Base-by-base conservation (phyloP, 208 protist genomes). In the Leishmania martiniquensis region DNA sequence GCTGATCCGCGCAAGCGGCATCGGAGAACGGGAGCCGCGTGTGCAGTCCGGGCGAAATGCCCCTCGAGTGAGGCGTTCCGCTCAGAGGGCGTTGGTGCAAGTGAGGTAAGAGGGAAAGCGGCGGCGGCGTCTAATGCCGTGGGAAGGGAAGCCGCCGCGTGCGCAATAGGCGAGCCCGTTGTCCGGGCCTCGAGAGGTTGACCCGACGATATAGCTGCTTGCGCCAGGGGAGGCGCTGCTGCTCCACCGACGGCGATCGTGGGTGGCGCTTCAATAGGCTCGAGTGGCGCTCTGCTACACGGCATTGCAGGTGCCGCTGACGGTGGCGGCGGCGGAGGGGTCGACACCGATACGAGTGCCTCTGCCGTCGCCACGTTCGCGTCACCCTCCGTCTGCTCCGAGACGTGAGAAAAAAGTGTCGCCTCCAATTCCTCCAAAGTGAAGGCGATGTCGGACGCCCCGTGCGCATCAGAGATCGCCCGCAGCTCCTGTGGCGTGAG, bases 341-440 rank as follows among this genome's bases (percentile, higher is more conserved):
- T n/a, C 15, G 1, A 22, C 29, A 44, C 20, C 12, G 2, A 2
- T 25, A 13, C 9, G 7, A 12, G 47, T 0, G 13, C 52, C 49
- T 37, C 52, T 20, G 17, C 49, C 37, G n/a, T 60, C 70, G 34
- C n/a, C 32, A 32, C 39, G 32, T 32, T 6, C 4, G 70, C 32
- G 13, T 45, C 52, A 37, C 44, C 37, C 20, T 69, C 69, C 7
- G 13, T 52, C 2, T 70, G 13, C 42, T 83, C 78, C 1, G 22
- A 9, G 4, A 25, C 13, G 0, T 69, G 54, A 17, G 80, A 75
- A 72, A 95, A 94, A 29, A 97, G 89, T 12, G 88, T 85, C 54
- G 88, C 54, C 67, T 97, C 93, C 47, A 97, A 66, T 77, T 94
- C 90, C 76, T 97, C 87, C 55, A 97, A 75, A 20, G 91, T 94